These are phyloP conservation scores for Favolaschia claudopus DNA, from an alignment of 768 basidiomycete species.

Conservation along the genomic window DNA sequence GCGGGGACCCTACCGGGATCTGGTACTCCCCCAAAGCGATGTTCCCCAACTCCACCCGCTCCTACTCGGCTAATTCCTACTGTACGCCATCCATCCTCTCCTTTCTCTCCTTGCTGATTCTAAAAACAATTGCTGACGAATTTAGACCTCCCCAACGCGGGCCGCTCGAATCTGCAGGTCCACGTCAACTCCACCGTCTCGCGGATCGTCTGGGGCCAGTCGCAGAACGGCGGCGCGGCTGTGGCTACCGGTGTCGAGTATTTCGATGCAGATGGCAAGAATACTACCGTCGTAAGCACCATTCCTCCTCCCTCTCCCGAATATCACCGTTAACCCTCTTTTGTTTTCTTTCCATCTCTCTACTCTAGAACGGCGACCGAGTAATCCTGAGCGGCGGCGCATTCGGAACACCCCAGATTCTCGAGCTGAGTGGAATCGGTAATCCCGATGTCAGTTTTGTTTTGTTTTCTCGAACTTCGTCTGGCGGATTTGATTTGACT, in stretches of 20 bases:
- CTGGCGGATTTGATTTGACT: neutral
- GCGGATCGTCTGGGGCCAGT: slow-evolving; percentile 1
- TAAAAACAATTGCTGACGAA: too few species aligned
- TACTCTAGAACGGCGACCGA: slow-evolving; percentile 16
- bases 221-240: slow-evolving; percentile 5
- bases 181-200: slow-evolving; percentile 4
- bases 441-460: neutral
- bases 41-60: slow-evolving; percentile 11
- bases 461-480: neutral
- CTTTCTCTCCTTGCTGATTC: neutral
- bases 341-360: too few species aligned
- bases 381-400: slow-evolving; percentile 31
- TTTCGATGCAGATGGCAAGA: neutral
- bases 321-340: neutral
- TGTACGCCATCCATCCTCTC: neutral
- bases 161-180: slow-evolving; percentile 4
- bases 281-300: neutral
- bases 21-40: slow-evolving; percentile 6
- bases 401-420: slow-evolving; percentile 30
- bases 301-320: neutral
- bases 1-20: slow-evolving; percentile 5
- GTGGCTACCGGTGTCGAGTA: slow-evolving; percentile 12
- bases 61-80: slow-evolving; percentile 12
- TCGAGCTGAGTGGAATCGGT: slow-evolving; percentile 44
- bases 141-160: slow-evolving; percentile 7